A percentile compares a stretch with the other conserved stretches of the same genome.
Conservation (phyloP, 2,329 filamentous ascomycete genomes). For the Scleromitrula shiraiana region DNA sequence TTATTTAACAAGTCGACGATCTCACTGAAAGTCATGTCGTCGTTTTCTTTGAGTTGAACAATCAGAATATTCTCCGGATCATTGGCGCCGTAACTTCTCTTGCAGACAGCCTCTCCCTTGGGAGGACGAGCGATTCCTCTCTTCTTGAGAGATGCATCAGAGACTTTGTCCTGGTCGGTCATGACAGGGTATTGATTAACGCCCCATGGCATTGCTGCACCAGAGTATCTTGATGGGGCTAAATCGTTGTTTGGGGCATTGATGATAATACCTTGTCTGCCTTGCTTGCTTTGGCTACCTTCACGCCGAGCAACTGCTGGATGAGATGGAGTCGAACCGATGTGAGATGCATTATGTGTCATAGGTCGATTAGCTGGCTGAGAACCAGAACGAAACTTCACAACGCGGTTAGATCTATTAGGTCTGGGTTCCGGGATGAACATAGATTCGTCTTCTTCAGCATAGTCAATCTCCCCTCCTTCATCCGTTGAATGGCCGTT, state of each 20-base stretch:
- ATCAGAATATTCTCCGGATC: conserved; percentile 29
- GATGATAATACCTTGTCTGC: not conserved
- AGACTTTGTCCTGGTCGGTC: conserved; percentile 13
- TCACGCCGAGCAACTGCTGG: not conserved
- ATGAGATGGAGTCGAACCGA: not conserved
- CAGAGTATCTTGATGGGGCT: conserved; percentile 18
- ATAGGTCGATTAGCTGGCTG: not conserved
- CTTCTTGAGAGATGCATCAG: conserved; percentile 23
- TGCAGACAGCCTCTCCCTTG: conserved; percentile 13
- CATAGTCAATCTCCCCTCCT: not conserved
- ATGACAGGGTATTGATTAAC: conserved; percentile 15
- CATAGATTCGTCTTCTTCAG: not conserved
- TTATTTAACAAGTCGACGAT: conserved; percentile 22
- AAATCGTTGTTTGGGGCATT: conserved; percentile 7
- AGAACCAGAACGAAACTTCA: not conserved
- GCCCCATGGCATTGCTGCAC: conserved; percentile 17
- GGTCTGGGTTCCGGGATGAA: not conserved
- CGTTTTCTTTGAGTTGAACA: conserved; percentile 25
- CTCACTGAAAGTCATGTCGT: conserved; percentile 15
- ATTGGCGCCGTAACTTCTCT: conserved; percentile 25
- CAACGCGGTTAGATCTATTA: not conserved
- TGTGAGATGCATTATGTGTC: not conserved
- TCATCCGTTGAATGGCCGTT: too few relatives aligned
- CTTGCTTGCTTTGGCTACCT: not conserved
- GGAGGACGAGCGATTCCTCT: conserved; percentile 16